A percentile compares a stretch with the other conserved stretches of the same genome.
Evolutionary conservation across 2,329 filamentous ascomycete genomes (phyloP).

Genomic region (Didymosphaeria variabile): DNA sequence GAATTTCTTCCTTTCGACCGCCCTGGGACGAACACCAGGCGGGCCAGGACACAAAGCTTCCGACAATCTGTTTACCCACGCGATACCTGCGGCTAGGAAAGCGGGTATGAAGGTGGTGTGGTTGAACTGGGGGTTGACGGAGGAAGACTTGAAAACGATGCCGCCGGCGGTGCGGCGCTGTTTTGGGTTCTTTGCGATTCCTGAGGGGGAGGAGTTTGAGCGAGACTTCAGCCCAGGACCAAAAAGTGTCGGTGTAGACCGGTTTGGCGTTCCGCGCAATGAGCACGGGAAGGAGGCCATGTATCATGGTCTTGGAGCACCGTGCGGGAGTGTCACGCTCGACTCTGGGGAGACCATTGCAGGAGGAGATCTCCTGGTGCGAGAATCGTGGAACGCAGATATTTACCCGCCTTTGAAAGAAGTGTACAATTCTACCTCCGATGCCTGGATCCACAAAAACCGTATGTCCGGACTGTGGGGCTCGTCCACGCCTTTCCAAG

Average conservation of each 20-base stretch:
- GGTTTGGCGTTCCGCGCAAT: slow-evolving; percentile 33
- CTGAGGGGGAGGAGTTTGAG: slow-evolving; percentile 25
- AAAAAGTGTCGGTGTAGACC: slow-evolving; percentile 41
- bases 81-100: slow-evolving; percentile 51
- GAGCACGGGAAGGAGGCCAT: slow-evolving; percentile 26
- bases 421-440: slow-evolving; percentile 32
- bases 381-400: slow-evolving; percentile 53
- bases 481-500: slow-evolving; percentile 43
- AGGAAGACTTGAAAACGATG: slow-evolving; percentile 47
- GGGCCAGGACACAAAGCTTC: slow-evolving; percentile 38
- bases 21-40: slow-evolving; percentile 29
- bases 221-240: slow-evolving; percentile 19
- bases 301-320: slow-evolving; percentile 46
- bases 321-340: slow-evolving; percentile 31
- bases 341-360: slow-evolving; percentile 34
- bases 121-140: slow-evolving; percentile 54
- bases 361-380: slow-evolving; percentile 50
- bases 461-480: slow-evolving; percentile 55
- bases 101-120: slow-evolving; percentile 52
- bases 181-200: slow-evolving; percentile 43
- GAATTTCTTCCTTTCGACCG: slow-evolving; percentile 52
- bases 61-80: slow-evolving; percentile 41
- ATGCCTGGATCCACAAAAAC: slow-evolving; percentile 52
- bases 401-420: slow-evolving; percentile 50
- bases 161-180: slow-evolving; percentile 51